Base-by-base conservation (phyloP, 1,284 basidiomycete genomes). In the Ceratobasidium sp. region DNA sequence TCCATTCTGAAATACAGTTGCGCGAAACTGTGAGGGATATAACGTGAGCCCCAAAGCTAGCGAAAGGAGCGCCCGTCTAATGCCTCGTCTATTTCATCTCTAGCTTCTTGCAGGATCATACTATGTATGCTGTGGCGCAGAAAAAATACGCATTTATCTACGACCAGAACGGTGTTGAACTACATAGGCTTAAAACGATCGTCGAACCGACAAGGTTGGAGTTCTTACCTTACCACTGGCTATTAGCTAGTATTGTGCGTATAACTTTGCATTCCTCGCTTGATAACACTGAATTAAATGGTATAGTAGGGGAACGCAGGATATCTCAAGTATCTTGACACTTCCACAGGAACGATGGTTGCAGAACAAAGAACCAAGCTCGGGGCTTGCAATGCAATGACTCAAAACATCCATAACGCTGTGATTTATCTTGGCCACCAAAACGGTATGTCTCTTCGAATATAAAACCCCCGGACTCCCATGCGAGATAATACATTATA, bases 101-200 rank as follows among this genome's bases (percentile, higher is more conserved):
- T 75, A 94, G 93, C 31, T 99, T 97, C 82, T 85, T 99, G 11
- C 97, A 99, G 81, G 95, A 97, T 80, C 93, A 97, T 73, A 91
- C 92, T 0, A 95, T 93, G 84, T 96, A 93, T 80, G 98, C 97
- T 1, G 96, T 98, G 15, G 97, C 97, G 0, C 97, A 99, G 83
- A 95, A 96, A 83, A 95, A 97, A 86, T 96, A 98, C 81, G 93
- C 93, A 22, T 99, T 94, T 84, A 96, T 99, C 75, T 99, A 99
- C 81, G 98, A 99, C 83, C 89, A 91, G 59, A 90, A 96, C 78
- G 97, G 98, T 19, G 92, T 98, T 29, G 98, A 99, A 83, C 84
- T 99, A 8, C 97, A 99, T 80, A 87, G 90, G 77, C 85, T 95
- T 19, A 92, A 91, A 82, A 85, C 89, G 2, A 97, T 98, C 81